phyloP scores from a whole-genome alignment of 2,329 filamentous ascomycete species.

The Scolecobasidium constrictum region DNA sequence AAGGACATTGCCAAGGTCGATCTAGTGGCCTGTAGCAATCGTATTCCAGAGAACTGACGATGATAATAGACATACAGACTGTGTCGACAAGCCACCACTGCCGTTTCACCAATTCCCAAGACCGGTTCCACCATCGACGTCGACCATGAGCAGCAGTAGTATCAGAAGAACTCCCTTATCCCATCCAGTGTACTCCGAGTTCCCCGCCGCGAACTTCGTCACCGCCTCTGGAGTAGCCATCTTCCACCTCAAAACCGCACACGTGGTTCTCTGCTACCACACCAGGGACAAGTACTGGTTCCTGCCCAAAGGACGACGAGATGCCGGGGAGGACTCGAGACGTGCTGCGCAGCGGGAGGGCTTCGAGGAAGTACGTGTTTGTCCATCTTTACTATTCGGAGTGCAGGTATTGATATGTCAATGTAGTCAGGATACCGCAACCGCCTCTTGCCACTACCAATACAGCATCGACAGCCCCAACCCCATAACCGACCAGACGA shows the following conservation, averaged over 20 bases:
- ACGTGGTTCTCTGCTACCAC: constrained; percentile 39
- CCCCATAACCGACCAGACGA: constrained; percentile 17
- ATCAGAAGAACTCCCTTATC: no score
- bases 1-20: no score
- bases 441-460: constrained; percentile 34
- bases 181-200: constrained; percentile 7
- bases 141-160: no score
- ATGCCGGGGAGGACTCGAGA: constrained; percentile 33
- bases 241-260: constrained; percentile 34
- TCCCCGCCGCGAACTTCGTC: constrained; percentile 6
- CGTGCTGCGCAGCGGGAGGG: constrained; percentile 36
- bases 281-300: constrained; percentile 32
- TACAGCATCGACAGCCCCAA: constrained; percentile 32
- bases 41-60: no score
- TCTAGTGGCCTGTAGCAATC: no score
- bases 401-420: not conserved
- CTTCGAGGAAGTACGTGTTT: constrained; percentile 35
- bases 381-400: no score
- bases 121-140: no score
- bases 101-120: no score
- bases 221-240: constrained; percentile 36
- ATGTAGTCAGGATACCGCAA: constrained; percentile 36
- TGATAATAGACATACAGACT: no score
- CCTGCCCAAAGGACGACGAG: constrained; percentile 37
- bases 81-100: no score